Conservation (phyloP, 2,329 filamentous ascomycete species). For the Epichloe bromicola region DNA sequence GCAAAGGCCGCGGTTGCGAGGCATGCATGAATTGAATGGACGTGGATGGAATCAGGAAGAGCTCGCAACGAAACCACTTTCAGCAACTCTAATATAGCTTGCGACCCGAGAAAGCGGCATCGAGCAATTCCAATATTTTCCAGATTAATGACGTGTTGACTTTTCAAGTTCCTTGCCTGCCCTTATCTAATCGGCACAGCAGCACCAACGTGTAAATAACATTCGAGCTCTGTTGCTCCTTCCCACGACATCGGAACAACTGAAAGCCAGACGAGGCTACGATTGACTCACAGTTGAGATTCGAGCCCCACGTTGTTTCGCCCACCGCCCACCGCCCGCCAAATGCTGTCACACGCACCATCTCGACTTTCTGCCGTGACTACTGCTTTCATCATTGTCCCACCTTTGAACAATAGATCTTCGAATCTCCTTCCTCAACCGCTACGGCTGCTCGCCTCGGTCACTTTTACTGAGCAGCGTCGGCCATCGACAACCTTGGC, state of each 20-base stretch:
- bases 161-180: not conserved
- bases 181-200: not conserved
- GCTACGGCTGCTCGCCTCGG: not conserved
- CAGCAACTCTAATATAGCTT: not conserved
- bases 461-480: not conserved
- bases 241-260: not conserved
- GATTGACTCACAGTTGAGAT: no score
- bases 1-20: not conserved
- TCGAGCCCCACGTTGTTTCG: not conserved
- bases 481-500: not conserved
- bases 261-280: not conserved
- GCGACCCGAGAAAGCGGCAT: not conserved
- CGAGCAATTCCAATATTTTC: not conserved
- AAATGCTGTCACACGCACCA: not conserved
- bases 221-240: not conserved
- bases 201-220: not conserved
- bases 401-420: not conserved
- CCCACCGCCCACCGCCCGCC: conserved; percentile 2
- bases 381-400: not conserved
- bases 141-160: no score
- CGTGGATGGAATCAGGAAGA: conserved; percentile 19
- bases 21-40: conserved; percentile 5
- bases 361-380: not conserved
- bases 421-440: not conserved
- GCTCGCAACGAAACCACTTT: not conserved